phyloP scores from a whole-genome alignment of 2,329 filamentous ascomycete species.

The Parasarocladium wereldwijsianum region DNA sequence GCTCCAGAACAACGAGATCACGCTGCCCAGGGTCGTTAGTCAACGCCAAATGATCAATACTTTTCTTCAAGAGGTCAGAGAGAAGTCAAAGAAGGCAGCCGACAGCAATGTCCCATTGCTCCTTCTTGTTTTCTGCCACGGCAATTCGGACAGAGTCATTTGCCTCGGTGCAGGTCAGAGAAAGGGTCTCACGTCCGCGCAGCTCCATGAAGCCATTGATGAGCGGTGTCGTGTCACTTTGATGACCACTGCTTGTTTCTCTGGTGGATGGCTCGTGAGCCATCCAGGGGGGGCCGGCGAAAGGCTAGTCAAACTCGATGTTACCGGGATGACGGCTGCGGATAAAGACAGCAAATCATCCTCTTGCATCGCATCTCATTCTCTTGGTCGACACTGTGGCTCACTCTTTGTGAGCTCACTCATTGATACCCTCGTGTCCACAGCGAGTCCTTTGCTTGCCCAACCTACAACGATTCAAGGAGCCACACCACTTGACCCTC shows the following conservation, averaged over 20 bases:
- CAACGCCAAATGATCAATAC: too few species aligned
- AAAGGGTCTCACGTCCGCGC: slow-evolving; percentile 1
- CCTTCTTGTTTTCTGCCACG: too few species aligned
- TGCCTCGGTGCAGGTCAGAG: too few species aligned
- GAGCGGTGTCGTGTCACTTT: slow-evolving; percentile 1
- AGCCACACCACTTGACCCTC: not conserved
- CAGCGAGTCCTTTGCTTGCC: slow-evolving; percentile 1
- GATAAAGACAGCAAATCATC: not conserved
- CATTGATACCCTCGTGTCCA: not conserved
- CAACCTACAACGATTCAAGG: not conserved
- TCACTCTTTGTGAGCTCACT: not conserved
- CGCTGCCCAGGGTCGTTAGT: too few species aligned
- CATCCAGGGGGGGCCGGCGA: not conserved
- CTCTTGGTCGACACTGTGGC: not conserved
- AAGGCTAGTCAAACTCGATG: not conserved
- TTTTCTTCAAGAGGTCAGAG: not conserved
- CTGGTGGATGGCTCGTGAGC: not conserved
- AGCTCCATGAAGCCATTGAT: not conserved
- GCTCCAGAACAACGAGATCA: too few species aligned
- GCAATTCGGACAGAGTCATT: too few species aligned
- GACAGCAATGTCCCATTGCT: too few species aligned
- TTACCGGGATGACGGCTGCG: not conserved
- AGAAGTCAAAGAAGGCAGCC: too few species aligned
- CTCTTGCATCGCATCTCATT: not conserved
- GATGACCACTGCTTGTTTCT: not conserved